Percentiles rank a stretch among this genome's conserved stretches.
Conservation (phyloP, 148 eudicot species). For the Rhododendron ferrugineum region DNA sequence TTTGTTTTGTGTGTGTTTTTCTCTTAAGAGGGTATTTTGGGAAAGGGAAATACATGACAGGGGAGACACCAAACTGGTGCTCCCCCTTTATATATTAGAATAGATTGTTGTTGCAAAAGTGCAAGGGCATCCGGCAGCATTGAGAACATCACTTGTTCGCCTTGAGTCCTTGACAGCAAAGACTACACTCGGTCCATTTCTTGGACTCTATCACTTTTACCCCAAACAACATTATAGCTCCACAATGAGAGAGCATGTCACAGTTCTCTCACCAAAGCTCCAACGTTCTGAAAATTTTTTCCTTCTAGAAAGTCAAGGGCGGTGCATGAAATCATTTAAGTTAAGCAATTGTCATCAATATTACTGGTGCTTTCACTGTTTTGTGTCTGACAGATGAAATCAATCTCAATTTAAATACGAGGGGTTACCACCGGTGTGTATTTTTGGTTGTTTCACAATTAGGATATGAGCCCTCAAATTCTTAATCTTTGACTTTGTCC, state of each 20-base stretch:
- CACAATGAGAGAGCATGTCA: background rate
- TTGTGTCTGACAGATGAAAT: background rate
- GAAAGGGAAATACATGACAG: too few relatives aligned
- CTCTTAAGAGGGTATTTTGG: too few relatives aligned
- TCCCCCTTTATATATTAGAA: too few relatives aligned
- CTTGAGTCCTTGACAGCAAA: background rate
- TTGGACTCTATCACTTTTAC: background rate
- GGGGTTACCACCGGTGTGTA: background rate
- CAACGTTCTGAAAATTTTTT: background rate
- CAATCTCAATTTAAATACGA: background rate
- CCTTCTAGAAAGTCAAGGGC: background rate
- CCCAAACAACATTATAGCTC: background rate
- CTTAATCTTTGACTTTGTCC: background rate
- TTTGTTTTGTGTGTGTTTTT: too few relatives aligned
- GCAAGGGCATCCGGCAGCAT: background rate
- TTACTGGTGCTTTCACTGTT: background rate
- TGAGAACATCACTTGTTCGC: background rate
- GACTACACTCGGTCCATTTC: background rate
- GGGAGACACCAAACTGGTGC: too few relatives aligned
- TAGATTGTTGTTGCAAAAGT: background rate
- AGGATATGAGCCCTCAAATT: background rate
- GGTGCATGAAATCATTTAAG: background rate
- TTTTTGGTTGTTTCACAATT: background rate
- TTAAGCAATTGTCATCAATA: background rate
- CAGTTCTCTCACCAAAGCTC: background rate